A percentile compares a stretch with the other conserved stretches of the same genome.
These are phyloP conservation scores for Vachellia collinsii DNA, from an alignment of 306 rosid genomes.

Conservation along the genomic window DNA sequence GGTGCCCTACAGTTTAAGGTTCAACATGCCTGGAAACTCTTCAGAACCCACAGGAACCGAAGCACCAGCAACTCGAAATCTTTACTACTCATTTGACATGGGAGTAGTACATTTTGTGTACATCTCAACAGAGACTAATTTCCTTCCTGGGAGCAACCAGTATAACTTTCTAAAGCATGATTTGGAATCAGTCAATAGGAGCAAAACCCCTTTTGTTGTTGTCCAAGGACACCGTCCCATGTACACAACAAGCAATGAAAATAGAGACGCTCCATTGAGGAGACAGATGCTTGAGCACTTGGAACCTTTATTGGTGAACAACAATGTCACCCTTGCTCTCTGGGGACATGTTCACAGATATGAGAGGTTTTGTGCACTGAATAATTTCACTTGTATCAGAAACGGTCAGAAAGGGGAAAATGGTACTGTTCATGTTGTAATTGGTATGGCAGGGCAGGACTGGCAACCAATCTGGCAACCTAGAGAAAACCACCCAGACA, in stretches of 20 bases:
- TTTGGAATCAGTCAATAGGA: constrained; percentile 74
- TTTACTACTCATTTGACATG: constrained; percentile 82
- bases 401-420: constrained; percentile 42
- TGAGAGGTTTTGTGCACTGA: constrained; percentile 81
- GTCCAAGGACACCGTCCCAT: constrained; percentile 93
- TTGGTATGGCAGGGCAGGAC: constrained; percentile 95
- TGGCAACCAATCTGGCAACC: constrained; percentile 94
- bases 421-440: constrained; percentile 79
- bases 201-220: constrained; percentile 73
- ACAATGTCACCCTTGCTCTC: constrained; percentile 76
- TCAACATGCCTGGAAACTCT: constrained; percentile 93
- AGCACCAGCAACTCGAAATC: constrained; percentile 71
- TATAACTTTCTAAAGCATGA: constrained; percentile 74
- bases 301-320: constrained; percentile 82
- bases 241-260: constrained; percentile 86
- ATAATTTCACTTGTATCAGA: constrained; percentile 75
- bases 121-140: constrained; percentile 88
- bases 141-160: constrained; percentile 74
- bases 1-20: constrained; percentile 84
- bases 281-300: constrained; percentile 73
- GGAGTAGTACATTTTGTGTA: constrained; percentile 86
- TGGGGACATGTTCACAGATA: constrained; percentile 98
- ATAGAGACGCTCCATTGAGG: constrained; percentile 64
- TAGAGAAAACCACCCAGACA: constrained; percentile 60
- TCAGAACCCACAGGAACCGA: constrained; percentile 73